These are phyloP conservation scores for Cryptococcus wingfieldii DNA, from an alignment of 1,284 basidiomycete species.

Conservation along the genomic window DNA sequence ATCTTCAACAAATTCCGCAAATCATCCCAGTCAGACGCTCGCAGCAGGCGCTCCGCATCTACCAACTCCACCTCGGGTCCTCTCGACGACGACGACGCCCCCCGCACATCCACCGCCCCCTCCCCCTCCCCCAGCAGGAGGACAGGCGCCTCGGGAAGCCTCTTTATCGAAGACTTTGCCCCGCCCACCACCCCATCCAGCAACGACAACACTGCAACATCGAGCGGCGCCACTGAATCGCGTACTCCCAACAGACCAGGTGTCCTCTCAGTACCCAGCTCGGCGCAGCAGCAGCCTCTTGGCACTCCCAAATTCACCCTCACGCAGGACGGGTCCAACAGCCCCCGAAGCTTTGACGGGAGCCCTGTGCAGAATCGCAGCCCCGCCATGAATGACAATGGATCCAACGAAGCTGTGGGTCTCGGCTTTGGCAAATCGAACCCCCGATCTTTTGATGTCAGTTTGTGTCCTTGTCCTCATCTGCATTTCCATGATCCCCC, in stretches of 20 bases:
- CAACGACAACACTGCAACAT: not conserved
- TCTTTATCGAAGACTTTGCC: conserved; percentile 27
- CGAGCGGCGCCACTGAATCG: not conserved
- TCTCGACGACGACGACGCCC: not conserved
- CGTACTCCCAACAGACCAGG: conserved; percentile 3
- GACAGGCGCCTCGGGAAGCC: conserved; percentile 9
- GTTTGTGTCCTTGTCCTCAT: not conserved
- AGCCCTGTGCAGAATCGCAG: conserved; percentile 8
- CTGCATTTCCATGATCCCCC: not conserved
- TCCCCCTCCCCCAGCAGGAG: not conserved
- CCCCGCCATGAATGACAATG: conserved; percentile 8
- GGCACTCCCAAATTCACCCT: conserved; percentile 35
- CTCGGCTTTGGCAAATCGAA: not conserved
- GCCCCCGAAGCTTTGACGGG: conserved; percentile 19
- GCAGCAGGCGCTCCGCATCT: not conserved
- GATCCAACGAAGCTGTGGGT: not conserved
- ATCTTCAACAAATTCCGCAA: not conserved
- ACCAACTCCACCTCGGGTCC: not conserved
- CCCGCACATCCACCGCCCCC: not conserved
- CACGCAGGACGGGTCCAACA: conserved; percentile 33
- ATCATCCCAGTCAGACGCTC: not conserved
- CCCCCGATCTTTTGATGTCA: not conserved
- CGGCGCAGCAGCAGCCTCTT: conserved; percentile 1
- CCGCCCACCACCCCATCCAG: not conserved
- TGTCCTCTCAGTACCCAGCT: conserved; percentile 6